A percentile compares a stretch with the other conserved stretches of the same genome.
Conservation (phyloP, 441 rosid species). For the Viola pubescens region DNA sequence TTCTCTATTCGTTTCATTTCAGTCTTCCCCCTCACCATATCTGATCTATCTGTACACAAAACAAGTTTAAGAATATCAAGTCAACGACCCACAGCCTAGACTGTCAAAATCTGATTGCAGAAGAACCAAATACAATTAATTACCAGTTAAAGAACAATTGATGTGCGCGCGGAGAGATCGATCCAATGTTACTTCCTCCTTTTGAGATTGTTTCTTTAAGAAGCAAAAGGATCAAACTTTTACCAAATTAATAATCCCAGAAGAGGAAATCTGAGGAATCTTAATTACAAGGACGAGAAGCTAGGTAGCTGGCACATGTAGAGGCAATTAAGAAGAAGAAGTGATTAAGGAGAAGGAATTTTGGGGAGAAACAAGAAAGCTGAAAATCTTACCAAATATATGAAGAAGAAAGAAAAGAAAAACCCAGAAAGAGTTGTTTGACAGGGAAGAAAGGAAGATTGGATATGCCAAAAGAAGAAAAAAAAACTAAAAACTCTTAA, state of each 20-base stretch:
- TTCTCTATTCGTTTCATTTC: conserved; percentile 85
- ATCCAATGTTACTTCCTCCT: too few species aligned
- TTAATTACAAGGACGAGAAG: too few species aligned
- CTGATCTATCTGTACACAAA: not conserved
- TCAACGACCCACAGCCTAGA: not conserved
- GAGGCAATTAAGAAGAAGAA: too few species aligned
- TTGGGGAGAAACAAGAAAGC: too few species aligned
- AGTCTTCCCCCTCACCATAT: conserved; percentile 92
- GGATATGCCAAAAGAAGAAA: conserved; percentile 12
- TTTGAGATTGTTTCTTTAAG: too few species aligned
- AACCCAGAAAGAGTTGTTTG: conserved; percentile 14
- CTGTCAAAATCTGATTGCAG: conserved; percentile 2
- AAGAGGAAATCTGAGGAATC: too few species aligned
- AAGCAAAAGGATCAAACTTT: too few species aligned
- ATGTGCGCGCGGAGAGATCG: too few species aligned
- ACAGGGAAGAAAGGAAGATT: conserved; percentile 1
- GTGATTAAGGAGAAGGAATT: too few species aligned
- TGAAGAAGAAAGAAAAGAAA: not conserved
- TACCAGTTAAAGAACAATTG: too few species aligned
- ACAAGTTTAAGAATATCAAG: not conserved
- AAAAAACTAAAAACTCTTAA: not conserved
- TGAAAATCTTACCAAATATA: conserved; percentile 18
- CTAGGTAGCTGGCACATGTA: too few species aligned
- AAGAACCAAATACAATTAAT: not conserved
- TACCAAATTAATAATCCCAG: too few species aligned